phyloP scores from a whole-genome alignment of 2,329 filamentous ascomycete species.

The Fusarium stilboides region DNA sequence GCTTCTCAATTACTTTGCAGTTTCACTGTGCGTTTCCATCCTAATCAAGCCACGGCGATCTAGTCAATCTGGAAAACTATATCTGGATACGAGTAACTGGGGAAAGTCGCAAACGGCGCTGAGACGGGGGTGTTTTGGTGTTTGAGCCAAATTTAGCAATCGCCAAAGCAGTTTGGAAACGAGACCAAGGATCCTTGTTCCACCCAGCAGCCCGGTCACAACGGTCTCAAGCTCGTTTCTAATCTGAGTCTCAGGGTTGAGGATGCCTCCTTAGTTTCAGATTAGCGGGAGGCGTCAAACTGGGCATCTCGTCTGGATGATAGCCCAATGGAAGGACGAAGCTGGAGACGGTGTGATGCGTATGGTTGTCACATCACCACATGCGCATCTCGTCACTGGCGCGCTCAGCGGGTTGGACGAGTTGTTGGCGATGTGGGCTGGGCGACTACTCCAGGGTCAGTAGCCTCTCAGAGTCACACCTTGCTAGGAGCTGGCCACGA shows the following conservation, averaged over 20 bases:
- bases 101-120: conserved; percentile 3
- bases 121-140: conserved; percentile 5
- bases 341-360: conserved; percentile 49
- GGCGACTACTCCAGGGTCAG: conserved; percentile 4
- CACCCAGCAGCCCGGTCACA: conserved; percentile 46
- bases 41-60: conserved; percentile 13
- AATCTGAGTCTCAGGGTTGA: conserved; percentile 45
- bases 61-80: conserved; percentile 29
- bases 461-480: conserved; percentile 23
- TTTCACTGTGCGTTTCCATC: conserved; percentile 17
- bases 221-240: conserved; percentile 48
- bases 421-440: conserved; percentile 31
- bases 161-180: conserved; percentile 38
- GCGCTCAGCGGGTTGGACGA: conserved; percentile 42
- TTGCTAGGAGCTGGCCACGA: conserved; percentile 19
- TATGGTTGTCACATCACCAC: conserved; percentile 50
- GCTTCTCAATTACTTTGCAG: conserved; percentile 23
- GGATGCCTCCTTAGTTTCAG: conserved; percentile 45
- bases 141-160: conserved; percentile 48
- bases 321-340: conserved; percentile 43
- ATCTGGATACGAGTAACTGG: conserved; percentile 28
- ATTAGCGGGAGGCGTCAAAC: conserved; percentile 43
- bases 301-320: conserved; percentile 28
- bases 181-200: conserved; percentile 34
- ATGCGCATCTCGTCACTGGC: conserved; percentile 51